Conservation (phyloP, 805 yeast genomes). For the Soucietia sequanensis region DNA sequence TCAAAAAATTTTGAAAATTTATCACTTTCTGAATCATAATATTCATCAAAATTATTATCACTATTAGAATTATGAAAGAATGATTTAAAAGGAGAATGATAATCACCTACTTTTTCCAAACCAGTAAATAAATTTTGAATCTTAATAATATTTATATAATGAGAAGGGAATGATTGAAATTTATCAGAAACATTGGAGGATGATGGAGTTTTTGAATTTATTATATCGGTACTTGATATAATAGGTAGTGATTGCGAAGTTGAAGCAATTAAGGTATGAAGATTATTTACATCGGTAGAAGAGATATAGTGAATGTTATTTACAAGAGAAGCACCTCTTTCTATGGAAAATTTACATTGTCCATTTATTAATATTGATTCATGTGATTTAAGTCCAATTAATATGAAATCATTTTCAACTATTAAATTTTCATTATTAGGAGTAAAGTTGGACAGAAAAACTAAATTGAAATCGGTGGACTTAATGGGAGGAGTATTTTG, state of each 20-base stretch:
- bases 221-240: slow-evolving; percentile 39
- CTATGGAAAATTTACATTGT: slow-evolving; percentile 41
- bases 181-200: slow-evolving; percentile 28
- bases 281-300: slow-evolving; percentile 22
- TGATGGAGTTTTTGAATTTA: slow-evolving; percentile 23
- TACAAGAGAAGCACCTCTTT: slow-evolving; percentile 46
- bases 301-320: slow-evolving; percentile 35
- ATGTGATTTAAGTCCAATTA: slow-evolving; percentile 41
- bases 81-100: slow-evolving; percentile 47
- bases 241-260: slow-evolving; percentile 41
- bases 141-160: slow-evolving; percentile 43
- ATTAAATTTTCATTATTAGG: slow-evolving; percentile 39
- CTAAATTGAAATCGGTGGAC: too few relatives aligned
- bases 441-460: slow-evolving; percentile 33
- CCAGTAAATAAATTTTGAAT: slow-evolving; percentile 41
- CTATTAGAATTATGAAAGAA: too few relatives aligned
- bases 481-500: too few relatives aligned
- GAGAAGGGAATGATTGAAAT: slow-evolving; percentile 36
- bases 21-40: slow-evolving; percentile 3
- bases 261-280: slow-evolving; percentile 27
- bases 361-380: slow-evolving; percentile 49
- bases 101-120: slow-evolving; percentile 39
- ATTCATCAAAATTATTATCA: too few relatives aligned
- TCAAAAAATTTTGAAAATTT: slow-evolving; percentile 11
- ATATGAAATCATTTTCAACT: slow-evolving; percentile 25